phyloP scores from a whole-genome alignment of 371 early-diverging fungal genomes.

The Mycotypha africana region DNA sequence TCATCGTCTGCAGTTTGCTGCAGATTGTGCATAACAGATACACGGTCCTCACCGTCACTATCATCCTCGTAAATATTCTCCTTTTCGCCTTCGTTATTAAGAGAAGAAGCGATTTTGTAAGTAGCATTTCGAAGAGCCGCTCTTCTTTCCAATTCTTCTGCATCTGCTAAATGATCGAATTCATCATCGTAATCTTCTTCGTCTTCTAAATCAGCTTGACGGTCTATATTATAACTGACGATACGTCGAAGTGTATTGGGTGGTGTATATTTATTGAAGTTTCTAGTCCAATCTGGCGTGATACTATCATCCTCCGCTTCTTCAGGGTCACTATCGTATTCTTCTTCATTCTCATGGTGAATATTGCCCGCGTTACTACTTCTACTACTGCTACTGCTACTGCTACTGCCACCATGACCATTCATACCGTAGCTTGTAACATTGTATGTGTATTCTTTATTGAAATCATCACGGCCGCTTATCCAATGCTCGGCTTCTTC shows the following conservation, averaged over 20 bases:
- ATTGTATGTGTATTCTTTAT: constrained; percentile 18
- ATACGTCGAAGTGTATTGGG: constrained; percentile 24
- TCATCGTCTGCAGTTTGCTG: constrained; percentile 3
- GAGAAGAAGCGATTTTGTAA: background rate
- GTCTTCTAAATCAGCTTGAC: constrained; percentile 24
- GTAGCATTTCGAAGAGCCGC: constrained; percentile 13
- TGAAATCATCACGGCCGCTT: constrained; percentile 24
- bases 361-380: background rate
- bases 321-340: constrained; percentile 2
- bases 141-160: constrained; percentile 28
- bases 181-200: constrained; percentile 31
- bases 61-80: too few species aligned
- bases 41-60: too few species aligned
- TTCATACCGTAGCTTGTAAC: too few species aligned
- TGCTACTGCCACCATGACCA: too few species aligned
- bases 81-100: constrained; percentile 3
- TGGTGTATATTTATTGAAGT: constrained; percentile 38
- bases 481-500: constrained; percentile 22
- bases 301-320: constrained; percentile 11
- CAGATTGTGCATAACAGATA: too few species aligned
- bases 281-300: constrained; percentile 25
- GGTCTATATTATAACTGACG: constrained; percentile 18
- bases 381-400: too few species aligned
- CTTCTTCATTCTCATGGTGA: background rate
- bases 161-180: constrained; percentile 30